Percentiles rank a stretch among this genome's conserved stretches.
Conservation (phyloP, 108 stramenopile species). For the Skeletonema marinoi region DNA sequence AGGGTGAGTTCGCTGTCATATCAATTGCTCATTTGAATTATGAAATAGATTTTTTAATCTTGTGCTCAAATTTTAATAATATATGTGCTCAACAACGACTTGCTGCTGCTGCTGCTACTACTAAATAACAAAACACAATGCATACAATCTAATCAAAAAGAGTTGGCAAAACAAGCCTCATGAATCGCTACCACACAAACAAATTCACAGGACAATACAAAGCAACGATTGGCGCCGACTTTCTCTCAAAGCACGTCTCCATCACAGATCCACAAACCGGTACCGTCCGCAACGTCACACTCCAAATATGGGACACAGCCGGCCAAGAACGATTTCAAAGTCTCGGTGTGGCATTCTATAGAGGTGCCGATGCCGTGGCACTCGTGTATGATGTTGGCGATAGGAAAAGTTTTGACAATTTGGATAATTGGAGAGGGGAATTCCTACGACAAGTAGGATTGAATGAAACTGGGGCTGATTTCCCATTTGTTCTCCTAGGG, state of each 20-base stretch:
- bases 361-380: constrained; percentile 97
- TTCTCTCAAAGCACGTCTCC: constrained; percentile 89
- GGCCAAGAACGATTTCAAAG: constrained; percentile 98
- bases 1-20: constrained; percentile 54
- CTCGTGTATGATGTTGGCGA: constrained; percentile 98
- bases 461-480: constrained; percentile 54
- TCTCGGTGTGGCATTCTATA: constrained; percentile 96
- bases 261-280: constrained; percentile 67
- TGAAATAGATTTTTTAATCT: not conserved
- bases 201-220: constrained; percentile 96
- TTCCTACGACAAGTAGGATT: constrained; percentile 89
- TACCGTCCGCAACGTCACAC: constrained; percentile 69
- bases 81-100: not conserved
- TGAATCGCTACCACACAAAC: constrained; percentile 98
- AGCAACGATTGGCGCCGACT: constrained; percentile 99
- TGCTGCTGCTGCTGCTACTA: not conserved
- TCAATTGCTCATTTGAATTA: not conserved
- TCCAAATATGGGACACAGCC: constrained; percentile 99
- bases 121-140: not conserved
- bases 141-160: constrained; percentile 32
- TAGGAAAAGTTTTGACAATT: constrained; percentile 91
- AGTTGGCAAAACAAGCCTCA: constrained; percentile 97
- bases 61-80: not conserved
- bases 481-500: constrained; percentile 96
- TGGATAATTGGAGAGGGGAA: constrained; percentile 94